Conservation (phyloP, 345 rosid species). For the Eucalyptus leucophloia region DNA sequence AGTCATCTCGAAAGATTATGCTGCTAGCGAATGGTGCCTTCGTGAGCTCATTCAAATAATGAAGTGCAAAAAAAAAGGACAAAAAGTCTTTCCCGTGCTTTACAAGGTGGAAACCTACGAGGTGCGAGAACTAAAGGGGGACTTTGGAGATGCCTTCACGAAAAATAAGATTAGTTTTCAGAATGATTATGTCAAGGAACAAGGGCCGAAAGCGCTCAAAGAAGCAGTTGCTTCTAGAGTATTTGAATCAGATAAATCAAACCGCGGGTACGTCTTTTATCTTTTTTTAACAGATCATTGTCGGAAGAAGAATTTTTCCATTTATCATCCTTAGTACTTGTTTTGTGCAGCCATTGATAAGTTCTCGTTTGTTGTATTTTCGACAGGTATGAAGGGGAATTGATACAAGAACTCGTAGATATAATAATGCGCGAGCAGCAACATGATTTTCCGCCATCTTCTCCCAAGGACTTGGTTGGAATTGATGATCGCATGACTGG, state of each 20-base stretch:
- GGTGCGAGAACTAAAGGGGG: accelerated
- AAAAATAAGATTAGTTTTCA: no score
- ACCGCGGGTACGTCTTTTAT: not conserved
- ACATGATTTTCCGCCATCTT: not conserved
- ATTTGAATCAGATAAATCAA: no score
- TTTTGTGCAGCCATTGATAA: not conserved
- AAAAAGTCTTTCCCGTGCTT: not conserved
- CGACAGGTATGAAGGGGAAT: not conserved
- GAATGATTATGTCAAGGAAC: accelerated
- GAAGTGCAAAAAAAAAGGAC: not conserved
- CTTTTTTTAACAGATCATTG: not conserved
- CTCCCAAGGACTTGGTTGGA: not conserved
- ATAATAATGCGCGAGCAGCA: accelerated
- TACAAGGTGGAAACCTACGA: not conserved
- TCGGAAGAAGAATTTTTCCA: not conserved
- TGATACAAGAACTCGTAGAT: not conserved
- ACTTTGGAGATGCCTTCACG: not conserved
- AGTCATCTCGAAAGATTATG: not conserved
- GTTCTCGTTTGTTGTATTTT: not conserved
- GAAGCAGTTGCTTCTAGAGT: accelerated
- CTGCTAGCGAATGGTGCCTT: not conserved
- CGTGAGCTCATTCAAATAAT: not conserved
- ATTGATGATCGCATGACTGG: not conserved
- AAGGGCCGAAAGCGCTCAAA: not conserved
- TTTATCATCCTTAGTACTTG: not conserved